Conservation (phyloP, 306 rosid genomes). For the Canavalia gladiata region DNA sequence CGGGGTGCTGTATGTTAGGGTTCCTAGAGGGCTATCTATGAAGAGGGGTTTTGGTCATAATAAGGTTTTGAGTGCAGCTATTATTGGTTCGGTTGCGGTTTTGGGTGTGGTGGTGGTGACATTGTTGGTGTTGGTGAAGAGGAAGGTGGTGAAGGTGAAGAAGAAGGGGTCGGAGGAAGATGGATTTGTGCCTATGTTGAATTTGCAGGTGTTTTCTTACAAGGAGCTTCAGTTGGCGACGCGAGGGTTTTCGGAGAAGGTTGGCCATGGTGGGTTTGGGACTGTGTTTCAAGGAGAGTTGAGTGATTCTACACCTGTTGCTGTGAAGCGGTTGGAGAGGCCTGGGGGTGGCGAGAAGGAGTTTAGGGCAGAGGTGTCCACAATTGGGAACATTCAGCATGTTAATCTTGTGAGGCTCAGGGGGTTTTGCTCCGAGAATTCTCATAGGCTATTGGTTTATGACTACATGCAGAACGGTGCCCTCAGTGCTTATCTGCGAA, state of each 20-base stretch:
- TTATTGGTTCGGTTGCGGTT: conserved; percentile 57
- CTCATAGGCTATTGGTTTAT: conserved; percentile 82
- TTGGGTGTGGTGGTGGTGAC: conserved; percentile 53
- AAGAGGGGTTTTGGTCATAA: conserved; percentile 43
- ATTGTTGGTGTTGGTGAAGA: conserved; percentile 56
- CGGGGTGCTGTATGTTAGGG: conserved; percentile 59
- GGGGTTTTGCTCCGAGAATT: conserved; percentile 87
- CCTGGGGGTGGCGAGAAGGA: conserved; percentile 90
- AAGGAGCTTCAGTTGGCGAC: conserved; percentile 82
- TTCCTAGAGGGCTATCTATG: conserved; percentile 29
- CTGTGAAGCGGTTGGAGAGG: conserved; percentile 88
- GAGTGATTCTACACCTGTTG: conserved; percentile 66
- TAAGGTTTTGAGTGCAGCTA: conserved; percentile 51
- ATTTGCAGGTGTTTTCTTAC: conserved; percentile 71
- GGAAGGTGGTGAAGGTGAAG: conserved; percentile 14
- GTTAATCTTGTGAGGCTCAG: conserved; percentile 83
- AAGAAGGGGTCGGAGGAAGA: conserved; percentile 56
- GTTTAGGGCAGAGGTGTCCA: conserved; percentile 86
- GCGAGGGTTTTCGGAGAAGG: conserved; percentile 71
- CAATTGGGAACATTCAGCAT: conserved; percentile 89
- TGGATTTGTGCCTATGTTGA: conserved; percentile 53
- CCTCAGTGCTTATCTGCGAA: conserved; percentile 71
- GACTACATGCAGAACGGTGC: conserved; percentile 88
- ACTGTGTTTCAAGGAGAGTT: conserved; percentile 81
- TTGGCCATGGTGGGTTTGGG: conserved; percentile 93